Percentiles rank a stretch among this genome's conserved stretches.
These are phyloP conservation scores for Macadamia integrifolia DNA, from an alignment of 164 flowering plant genomes.

Conservation along the genomic window DNA sequence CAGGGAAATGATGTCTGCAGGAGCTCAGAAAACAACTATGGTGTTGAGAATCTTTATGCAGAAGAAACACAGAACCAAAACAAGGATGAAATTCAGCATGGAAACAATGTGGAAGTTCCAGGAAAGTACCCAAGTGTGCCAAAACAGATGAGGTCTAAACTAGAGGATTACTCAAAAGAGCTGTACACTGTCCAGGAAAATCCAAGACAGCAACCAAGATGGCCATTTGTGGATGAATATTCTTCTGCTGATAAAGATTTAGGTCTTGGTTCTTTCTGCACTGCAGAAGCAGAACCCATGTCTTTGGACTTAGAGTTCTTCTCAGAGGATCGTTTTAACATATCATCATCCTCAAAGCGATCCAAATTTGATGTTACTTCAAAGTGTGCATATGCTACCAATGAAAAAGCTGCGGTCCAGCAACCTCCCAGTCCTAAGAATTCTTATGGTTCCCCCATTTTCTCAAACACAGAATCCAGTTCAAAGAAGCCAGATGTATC, in stretches of 20 bases:
- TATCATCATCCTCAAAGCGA: conserved; percentile 13
- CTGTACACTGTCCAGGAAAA: conserved; percentile 14
- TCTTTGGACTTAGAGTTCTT: conserved; percentile 12
- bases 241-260: conserved; percentile 16
- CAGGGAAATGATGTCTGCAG: conserved; percentile 8
- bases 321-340: conserved; percentile 19
- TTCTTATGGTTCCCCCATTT: conserved; percentile 15
- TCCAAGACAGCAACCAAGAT: conserved; percentile 13
- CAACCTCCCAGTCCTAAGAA: conserved; percentile 15
- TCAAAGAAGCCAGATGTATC: conserved; percentile 16
- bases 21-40: conserved; percentile 6
- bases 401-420: conserved; percentile 18
- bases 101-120: conserved; percentile 9
- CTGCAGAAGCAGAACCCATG: conserved; percentile 10
- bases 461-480: conserved; percentile 13
- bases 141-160: conserved; percentile 17
- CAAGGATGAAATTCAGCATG: conserved; percentile 4
- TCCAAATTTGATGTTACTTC: conserved; percentile 16
- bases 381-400: conserved; percentile 17
- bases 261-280: conserved; percentile 18
- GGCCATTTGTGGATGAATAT: conserved; percentile 27
- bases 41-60: conserved; percentile 9
- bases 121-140: conserved; percentile 16
- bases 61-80: conserved; percentile 14
- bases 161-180: conserved; percentile 7